Evolutionary conservation across 257 asterid species (phyloP).

Genomic region (Prunella vulgaris): DNA sequence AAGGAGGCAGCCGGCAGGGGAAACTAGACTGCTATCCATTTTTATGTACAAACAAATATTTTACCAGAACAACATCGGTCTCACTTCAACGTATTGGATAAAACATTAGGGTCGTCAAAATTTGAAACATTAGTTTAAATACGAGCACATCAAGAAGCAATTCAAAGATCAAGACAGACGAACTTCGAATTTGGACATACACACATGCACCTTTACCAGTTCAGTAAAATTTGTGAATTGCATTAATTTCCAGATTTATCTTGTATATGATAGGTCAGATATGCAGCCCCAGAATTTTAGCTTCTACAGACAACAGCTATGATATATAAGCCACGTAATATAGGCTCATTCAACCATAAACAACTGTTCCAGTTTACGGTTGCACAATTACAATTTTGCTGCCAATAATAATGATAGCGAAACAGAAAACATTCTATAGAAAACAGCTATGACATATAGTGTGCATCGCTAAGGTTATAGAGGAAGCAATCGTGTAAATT

Average conservation of each 20-base stretch:
- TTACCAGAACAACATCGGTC: background rate
- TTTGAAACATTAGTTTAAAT: background rate
- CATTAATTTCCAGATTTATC: background rate
- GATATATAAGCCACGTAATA: background rate
- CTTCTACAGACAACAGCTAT: background rate
- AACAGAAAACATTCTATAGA: background rate
- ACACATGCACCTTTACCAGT: background rate
- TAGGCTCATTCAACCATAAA: background rate
- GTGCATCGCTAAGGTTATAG: background rate
- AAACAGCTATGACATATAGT: background rate
- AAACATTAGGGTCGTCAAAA: background rate
- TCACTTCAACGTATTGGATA: background rate
- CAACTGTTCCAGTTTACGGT: background rate
- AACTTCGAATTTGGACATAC: background rate
- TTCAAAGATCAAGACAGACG: background rate
- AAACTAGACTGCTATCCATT: constrained; percentile 1
- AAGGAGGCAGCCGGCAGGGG: constrained; percentile 3
- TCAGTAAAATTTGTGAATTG: background rate
- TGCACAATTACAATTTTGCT: background rate
- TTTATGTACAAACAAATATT: background rate
- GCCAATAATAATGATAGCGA: background rate
- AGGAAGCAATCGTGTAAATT: too few species aligned
- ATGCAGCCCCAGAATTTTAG: background rate
- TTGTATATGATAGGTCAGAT: background rate
- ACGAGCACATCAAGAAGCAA: background rate